Conservation (phyloP, 148 eudicot species). For the Fallopia convolvulus region DNA sequence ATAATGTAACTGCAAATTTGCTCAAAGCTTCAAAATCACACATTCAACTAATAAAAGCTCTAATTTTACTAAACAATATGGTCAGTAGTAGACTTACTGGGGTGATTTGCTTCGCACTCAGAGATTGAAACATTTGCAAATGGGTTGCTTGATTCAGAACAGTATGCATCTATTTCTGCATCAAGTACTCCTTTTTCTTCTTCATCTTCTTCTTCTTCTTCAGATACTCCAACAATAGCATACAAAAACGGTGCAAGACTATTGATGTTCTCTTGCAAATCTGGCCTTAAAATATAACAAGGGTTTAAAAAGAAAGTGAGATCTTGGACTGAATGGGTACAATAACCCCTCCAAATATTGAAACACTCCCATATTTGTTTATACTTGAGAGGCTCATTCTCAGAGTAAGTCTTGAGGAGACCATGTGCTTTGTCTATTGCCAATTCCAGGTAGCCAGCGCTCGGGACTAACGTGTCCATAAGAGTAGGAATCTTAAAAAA, state of each 20-base stretch:
- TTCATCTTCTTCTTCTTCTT: too few species aligned
- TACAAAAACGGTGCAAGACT: neutral
- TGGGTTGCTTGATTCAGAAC: neutral
- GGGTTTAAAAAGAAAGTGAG: neutral
- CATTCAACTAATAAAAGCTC: neutral
- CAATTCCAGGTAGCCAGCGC: neutral
- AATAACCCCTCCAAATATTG: neutral
- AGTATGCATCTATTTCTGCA: neutral
- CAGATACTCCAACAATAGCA: neutral
- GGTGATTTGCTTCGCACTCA: neutral
- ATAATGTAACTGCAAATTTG: slow-evolving; percentile 1
- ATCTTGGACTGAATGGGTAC: neutral
- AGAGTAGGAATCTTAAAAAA: neutral
- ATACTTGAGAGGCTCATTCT: neutral
- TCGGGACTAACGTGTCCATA: neutral
- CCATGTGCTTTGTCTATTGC: neutral
- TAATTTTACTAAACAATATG: neutral
- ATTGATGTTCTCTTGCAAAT: neutral
- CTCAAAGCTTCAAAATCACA: neutral
- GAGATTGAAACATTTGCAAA: neutral
- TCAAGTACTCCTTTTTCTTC: neutral
- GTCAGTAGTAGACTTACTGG: neutral
- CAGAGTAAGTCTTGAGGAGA: neutral
- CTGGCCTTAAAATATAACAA: neutral
- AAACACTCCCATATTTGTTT: neutral